Evolutionary conservation across 805 yeast genomes (phyloP).

Genomic region (Barnettozyma populi): DNA sequence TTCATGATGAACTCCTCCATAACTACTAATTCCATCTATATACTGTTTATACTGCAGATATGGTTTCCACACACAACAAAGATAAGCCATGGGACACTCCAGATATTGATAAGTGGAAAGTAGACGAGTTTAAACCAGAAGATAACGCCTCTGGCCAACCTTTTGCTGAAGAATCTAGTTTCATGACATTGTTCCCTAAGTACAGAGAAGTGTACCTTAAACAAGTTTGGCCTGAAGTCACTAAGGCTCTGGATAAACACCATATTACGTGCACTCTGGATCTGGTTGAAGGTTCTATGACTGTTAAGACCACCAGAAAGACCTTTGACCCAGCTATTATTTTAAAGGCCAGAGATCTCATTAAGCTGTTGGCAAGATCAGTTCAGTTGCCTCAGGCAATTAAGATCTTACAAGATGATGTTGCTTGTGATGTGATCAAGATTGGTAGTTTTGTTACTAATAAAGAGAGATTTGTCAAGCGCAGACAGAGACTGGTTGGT

Average conservation of each 20-base stretch:
- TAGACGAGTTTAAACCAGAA: slow-evolving; percentile 83
- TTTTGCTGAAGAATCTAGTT: slow-evolving; percentile 93
- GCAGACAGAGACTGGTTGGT: slow-evolving; percentile 94
- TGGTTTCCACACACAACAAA: slow-evolving; percentile 90
- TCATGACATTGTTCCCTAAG: slow-evolving; percentile 93
- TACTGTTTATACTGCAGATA: slow-evolving; percentile 23
- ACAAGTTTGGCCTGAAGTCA: slow-evolving; percentile 90
- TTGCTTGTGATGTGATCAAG: slow-evolving; percentile 94
- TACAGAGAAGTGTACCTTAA: slow-evolving; percentile 89
- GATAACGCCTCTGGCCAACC: slow-evolving; percentile 84
- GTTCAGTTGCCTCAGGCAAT: slow-evolving; percentile 97
- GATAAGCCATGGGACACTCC: slow-evolving; percentile 99
- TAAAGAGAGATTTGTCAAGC: slow-evolving; percentile 89
- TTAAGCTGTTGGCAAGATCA: slow-evolving; percentile 88
- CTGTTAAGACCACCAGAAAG: slow-evolving; percentile 91
- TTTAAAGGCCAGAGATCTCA: slow-evolving; percentile 89
- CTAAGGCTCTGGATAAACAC: slow-evolving; percentile 66
- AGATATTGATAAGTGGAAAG: slow-evolving; percentile 88
- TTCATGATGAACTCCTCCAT: neutral
- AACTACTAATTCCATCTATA: neutral
- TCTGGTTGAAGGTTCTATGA: slow-evolving; percentile 95
- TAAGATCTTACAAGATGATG: slow-evolving; percentile 83
- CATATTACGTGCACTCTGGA: slow-evolving; percentile 81
- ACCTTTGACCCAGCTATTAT: slow-evolving; percentile 94
- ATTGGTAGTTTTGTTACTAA: slow-evolving; percentile 85